Conservation (phyloP, 2,329 filamentous ascomycete genomes). For the Metarhizium guizhouense region DNA sequence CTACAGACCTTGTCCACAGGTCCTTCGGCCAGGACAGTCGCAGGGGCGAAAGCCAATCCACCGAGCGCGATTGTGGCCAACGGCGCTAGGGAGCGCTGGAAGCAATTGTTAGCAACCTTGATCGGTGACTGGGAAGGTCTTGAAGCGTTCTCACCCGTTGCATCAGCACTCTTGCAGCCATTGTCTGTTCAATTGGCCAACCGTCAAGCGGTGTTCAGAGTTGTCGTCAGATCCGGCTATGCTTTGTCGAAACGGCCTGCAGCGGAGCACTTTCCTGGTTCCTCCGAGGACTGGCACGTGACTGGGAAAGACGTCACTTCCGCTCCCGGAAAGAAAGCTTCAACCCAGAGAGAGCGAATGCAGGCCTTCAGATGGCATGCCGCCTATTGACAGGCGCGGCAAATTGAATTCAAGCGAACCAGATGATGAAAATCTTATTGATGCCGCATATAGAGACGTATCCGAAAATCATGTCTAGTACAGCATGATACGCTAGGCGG, state of each 20-base stretch:
- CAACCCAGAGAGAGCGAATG: too few relatives aligned
- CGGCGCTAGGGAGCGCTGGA: conserved; percentile 43
- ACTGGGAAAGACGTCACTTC: conserved; percentile 4
- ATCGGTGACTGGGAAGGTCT: conserved; percentile 7
- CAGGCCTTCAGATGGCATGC: too few relatives aligned
- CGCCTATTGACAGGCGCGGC: too few relatives aligned
- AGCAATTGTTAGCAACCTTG: conserved; percentile 19
- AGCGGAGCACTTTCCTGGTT: conserved; percentile 8
- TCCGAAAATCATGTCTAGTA: too few relatives aligned
- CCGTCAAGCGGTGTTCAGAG: conserved; percentile 15
- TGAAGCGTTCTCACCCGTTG: conserved; percentile 36
- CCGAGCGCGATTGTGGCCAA: conserved; percentile 43
- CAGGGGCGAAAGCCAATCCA: conserved; percentile 37
- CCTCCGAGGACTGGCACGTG: conserved; percentile 8
- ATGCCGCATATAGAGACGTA: too few relatives aligned
- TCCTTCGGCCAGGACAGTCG: conserved; percentile 42
- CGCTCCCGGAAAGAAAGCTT: not conserved
- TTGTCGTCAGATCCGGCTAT: conserved; percentile 10
- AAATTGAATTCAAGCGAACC: too few relatives aligned
- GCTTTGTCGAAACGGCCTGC: conserved; percentile 4
- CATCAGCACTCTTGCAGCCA: conserved; percentile 53
- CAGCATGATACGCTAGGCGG: too few relatives aligned
- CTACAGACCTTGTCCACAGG: conserved; percentile 26
- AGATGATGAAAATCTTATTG: too few relatives aligned
- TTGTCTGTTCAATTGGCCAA: conserved; percentile 37